Conservation (phyloP, 768 basidiomycete species). For the Stropharia rugosoannulata region DNA sequence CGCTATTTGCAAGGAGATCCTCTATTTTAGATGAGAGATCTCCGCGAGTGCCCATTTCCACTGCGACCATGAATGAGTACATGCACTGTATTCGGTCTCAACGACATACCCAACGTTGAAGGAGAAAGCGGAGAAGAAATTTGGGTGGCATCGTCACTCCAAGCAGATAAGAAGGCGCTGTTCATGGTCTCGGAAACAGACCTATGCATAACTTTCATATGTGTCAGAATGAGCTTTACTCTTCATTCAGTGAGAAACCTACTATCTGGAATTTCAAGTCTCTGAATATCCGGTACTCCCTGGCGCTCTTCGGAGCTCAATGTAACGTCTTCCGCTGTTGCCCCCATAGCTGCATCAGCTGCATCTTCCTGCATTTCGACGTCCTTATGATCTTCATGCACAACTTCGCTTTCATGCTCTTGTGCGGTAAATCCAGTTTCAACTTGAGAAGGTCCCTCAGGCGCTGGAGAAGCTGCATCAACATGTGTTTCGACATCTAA, state of each 20-base stretch:
- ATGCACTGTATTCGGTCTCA: neutral
- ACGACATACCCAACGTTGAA: neutral
- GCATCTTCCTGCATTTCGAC: neutral
- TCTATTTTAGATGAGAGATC: constrained; percentile 4
- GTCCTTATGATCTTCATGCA: too few species aligned
- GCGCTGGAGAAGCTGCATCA: too few species aligned
- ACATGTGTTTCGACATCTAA: too few species aligned
- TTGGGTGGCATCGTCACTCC: constrained; percentile 2
- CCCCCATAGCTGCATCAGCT: neutral
- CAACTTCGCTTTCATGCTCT: too few species aligned
- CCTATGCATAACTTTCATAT: neutral
- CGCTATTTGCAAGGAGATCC: neutral
- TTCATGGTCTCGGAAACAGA: constrained; percentile 3
- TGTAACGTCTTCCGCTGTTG: neutral
- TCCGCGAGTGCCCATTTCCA: neutral
- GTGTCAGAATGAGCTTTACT: neutral
- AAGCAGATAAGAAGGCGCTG: neutral
- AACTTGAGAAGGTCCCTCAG: too few species aligned
- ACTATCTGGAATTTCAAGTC: constrained; percentile 6
- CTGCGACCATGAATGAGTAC: neutral
- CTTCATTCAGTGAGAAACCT: neutral
- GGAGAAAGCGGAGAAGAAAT: constrained; percentile 1
- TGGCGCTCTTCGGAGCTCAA: constrained; percentile 3
- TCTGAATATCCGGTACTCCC: neutral
- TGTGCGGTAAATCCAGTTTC: too few species aligned